A percentile compares a stretch with the other conserved stretches of the same genome.
Conservation (phyloP, 2,329 filamentous ascomycete species). For the Phialophora tarda region DNA sequence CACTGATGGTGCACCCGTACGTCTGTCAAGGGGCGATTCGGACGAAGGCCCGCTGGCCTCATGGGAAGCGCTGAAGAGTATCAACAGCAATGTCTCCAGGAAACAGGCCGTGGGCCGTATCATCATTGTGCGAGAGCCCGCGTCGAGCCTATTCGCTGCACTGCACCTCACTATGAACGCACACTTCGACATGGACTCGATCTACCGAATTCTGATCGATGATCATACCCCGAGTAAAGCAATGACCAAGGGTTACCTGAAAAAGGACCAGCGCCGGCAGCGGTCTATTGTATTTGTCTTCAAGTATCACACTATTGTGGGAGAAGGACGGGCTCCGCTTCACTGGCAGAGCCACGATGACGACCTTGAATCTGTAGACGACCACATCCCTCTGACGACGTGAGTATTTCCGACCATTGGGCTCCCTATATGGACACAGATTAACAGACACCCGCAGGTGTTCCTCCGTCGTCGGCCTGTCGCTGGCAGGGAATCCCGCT, state of each 20-base stretch:
- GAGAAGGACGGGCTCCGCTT: slow-evolving; percentile 61
- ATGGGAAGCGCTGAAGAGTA: slow-evolving; percentile 45
- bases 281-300: slow-evolving; percentile 67
- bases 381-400: slow-evolving; percentile 64
- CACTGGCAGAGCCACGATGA: slow-evolving; percentile 65
- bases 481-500: slow-evolving; percentile 59
- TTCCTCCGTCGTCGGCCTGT: slow-evolving; percentile 64
- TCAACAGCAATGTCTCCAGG: slow-evolving; percentile 45
- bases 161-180: slow-evolving; percentile 63
- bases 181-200: slow-evolving; percentile 67
- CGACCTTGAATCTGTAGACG: slow-evolving; percentile 47
- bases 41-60: slow-evolving; percentile 46
- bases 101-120: slow-evolving; percentile 63
- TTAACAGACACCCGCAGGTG: slow-evolving; percentile 45
- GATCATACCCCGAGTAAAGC: slow-evolving; percentile 49
- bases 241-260: slow-evolving; percentile 59
- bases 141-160: slow-evolving; percentile 64
- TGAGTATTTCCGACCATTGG: background rate
- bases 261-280: slow-evolving; percentile 55
- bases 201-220: slow-evolving; percentile 61
- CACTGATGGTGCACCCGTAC: slow-evolving; percentile 51
- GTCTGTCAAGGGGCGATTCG: slow-evolving; percentile 43
- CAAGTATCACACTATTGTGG: slow-evolving; percentile 68
- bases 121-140: slow-evolving; percentile 66
- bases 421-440: background rate